Evolutionary conservation across 495 filamentous ascomycete genomes (phyloP), one percentile per base, ranked within the genome.

Genomic region (Penicillium lividum): DNA sequence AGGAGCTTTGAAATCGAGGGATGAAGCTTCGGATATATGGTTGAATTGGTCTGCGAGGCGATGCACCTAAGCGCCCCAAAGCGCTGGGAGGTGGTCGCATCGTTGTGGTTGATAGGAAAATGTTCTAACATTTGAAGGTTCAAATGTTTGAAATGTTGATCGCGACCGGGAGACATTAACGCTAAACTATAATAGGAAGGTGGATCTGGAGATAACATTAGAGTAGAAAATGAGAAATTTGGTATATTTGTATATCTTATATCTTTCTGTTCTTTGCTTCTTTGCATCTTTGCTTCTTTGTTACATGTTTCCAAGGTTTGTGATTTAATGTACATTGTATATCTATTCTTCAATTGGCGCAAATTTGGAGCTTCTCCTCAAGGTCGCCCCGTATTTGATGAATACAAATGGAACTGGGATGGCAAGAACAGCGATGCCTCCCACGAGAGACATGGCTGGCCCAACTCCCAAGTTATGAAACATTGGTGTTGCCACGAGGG

Each of bases 361-460:
- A 5, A 49, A 49, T 49, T 18, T 15, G 5, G 45, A 47, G 6
- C 5, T 47, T 9, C 8, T 7, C 11, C 45, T 25, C 45, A 47
- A 47, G 11, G 25, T 28, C 28, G 13, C 27, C 11, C 46, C 28
- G 54, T 71, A 76, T 29, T 40, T 71, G 63, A 75, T 71, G 28
- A 76, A 73, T 28, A 76, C 48, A 7, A 76, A 69, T 0, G 73
- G 73, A 36, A 75, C 66, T 9, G 71, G 71, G 22, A 74, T 16
- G 11, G 64, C 57, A 2, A 64, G 53, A 10, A 66, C 63, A 22
- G 72, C 72, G 3, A 78, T 62, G 13, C 59, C 70, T 2, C 71
- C 74, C 29, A 78, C 50, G 4, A 76, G 66, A 9, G 68, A 69
- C 38, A 68, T 60, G 28, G 68, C 70, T 16, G 71, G 71, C 10